Evolutionary conservation across 2,329 filamentous ascomycete species (phyloP).

Genomic region (Sporothrix schenckii): DNA sequence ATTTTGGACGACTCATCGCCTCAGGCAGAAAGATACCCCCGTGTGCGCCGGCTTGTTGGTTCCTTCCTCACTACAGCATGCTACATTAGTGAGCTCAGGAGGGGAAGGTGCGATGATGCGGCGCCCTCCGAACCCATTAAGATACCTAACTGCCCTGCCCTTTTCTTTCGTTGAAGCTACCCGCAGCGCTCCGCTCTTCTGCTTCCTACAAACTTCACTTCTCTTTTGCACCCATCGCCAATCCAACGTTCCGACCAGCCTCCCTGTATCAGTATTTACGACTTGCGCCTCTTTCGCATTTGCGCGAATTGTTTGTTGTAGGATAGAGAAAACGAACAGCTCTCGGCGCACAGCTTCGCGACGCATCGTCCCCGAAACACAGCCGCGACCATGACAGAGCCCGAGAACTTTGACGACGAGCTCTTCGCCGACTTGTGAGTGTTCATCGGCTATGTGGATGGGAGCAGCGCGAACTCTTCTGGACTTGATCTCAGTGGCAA

Average conservation of each 20-base stretch:
- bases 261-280: not conserved
- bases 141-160: not conserved
- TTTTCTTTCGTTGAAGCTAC: conserved; percentile 7
- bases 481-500: not conserved
- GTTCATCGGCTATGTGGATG: not conserved
- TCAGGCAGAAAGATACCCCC: conserved; percentile 16
- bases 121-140: not conserved
- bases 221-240: not conserved
- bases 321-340: conserved; percentile 4
- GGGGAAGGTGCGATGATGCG: conserved; percentile 14
- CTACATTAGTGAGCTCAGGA: not conserved
- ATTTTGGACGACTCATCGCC: too few relatives aligned
- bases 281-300: not conserved
- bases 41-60: not conserved
- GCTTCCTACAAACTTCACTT: not conserved
- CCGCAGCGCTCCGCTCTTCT: not conserved
- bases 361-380: not conserved
- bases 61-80: conserved; percentile 1
- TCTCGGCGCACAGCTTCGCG: not conserved
- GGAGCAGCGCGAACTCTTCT: not conserved
- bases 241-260: not conserved
- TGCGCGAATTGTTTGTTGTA: not conserved
- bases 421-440: conserved; percentile 88
- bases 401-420: conserved; percentile 81
- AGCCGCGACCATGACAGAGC: conserved; percentile 64